Percentiles rank a stretch among this genome's conserved stretches.
These are phyloP conservation scores for Fusarium fracticaudum DNA, from an alignment of 2,329 filamentous ascomycete species.

Conservation along the genomic window DNA sequence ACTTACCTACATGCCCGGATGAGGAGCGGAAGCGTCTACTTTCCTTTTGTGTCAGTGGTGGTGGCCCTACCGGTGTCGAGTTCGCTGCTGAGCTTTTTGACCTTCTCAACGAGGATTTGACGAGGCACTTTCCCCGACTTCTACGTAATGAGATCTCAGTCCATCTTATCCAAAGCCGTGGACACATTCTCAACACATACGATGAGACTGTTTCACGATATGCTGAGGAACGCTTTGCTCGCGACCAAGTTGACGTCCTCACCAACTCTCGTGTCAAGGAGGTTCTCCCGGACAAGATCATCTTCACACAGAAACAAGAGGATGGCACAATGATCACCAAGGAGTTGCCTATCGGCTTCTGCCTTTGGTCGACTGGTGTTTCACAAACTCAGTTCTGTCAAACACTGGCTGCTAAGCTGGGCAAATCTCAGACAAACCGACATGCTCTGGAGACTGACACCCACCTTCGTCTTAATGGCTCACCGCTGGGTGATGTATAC, in stretches of 20 bases:
- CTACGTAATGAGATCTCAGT: conserved; percentile 98
- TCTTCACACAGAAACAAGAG: conserved; percentile 85
- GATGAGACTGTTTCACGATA: conserved; percentile 94
- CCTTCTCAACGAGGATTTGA: conserved; percentile 93
- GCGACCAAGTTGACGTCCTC: conserved; percentile 89
- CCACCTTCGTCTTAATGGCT: conserved; percentile 87
- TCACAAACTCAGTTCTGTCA: conserved; percentile 84
- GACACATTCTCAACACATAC: conserved; percentile 97
- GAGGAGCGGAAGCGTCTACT: conserved; percentile 86
- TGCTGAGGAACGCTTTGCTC: conserved; percentile 88
- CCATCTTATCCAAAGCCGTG: conserved; percentile 92
- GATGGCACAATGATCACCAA: conserved; percentile 82
- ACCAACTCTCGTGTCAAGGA: conserved; percentile 95
- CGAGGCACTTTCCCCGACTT: conserved; percentile 83
- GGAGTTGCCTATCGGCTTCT: conserved; percentile 95
- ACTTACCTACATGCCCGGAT: conserved; percentile 90
- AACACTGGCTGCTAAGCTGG: conserved; percentile 79
- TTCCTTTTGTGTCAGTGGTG: conserved; percentile 95
- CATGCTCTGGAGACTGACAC: conserved; percentile 95
- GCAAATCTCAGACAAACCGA: conserved; percentile 80
- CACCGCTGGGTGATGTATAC: conserved; percentile 93
- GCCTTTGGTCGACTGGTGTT: conserved; percentile 97
- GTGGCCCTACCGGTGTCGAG: conserved; percentile 76
- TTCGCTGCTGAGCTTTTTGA: conserved; percentile 97
- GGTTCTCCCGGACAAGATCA: conserved; percentile 81